Conservation (phyloP, 2,329 filamentous ascomycete genomes). For the Fusarium subglutinans region DNA sequence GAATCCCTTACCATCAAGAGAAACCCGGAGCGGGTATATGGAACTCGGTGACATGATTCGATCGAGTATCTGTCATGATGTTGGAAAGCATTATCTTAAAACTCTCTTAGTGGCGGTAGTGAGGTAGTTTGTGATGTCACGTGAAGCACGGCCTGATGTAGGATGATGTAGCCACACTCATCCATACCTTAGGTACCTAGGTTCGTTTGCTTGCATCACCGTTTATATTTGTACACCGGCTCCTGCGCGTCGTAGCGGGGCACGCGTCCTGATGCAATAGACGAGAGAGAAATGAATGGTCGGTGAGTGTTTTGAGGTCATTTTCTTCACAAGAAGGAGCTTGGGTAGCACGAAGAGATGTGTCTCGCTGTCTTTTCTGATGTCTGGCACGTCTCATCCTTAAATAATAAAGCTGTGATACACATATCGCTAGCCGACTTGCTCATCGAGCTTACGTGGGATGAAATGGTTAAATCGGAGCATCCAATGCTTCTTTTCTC, state of each 20-base stretch:
- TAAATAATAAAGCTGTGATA: slow-evolving; percentile 11
- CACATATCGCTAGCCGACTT: slow-evolving; percentile 1
- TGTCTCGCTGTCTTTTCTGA: neutral
- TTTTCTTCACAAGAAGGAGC: neutral
- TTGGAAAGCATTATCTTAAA: neutral
- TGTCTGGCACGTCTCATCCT: slow-evolving; percentile 11
- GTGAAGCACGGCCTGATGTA: slow-evolving; percentile 21
- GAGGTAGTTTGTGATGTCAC: slow-evolving; percentile 18
- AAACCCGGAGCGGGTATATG: neutral
- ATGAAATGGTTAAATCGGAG: slow-evolving; percentile 2
- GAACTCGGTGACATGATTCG: neutral
- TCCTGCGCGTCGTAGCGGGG: slow-evolving; percentile 22
- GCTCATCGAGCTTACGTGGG: slow-evolving; percentile 23
- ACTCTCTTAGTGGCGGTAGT: slow-evolving; percentile 1
- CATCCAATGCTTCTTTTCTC: neutral
- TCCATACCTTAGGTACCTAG: neutral
- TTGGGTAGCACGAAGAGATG: neutral
- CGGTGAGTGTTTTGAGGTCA: slow-evolving; percentile 17
- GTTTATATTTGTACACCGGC: slow-evolving; percentile 21
- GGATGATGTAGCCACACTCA: slow-evolving; percentile 32
- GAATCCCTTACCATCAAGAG: neutral
- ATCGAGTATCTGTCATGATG: slow-evolving; percentile 1
- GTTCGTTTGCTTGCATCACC: slow-evolving; percentile 22
- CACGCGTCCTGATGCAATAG: slow-evolving; percentile 26
- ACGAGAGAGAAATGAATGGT: slow-evolving; percentile 8